A percentile compares a stretch with the other conserved stretches of the same genome.
These are phyloP conservation scores for Musa acuminata DNA, from an alignment of 176 grass and related monocot genomes.

Conservation along the genomic window DNA sequence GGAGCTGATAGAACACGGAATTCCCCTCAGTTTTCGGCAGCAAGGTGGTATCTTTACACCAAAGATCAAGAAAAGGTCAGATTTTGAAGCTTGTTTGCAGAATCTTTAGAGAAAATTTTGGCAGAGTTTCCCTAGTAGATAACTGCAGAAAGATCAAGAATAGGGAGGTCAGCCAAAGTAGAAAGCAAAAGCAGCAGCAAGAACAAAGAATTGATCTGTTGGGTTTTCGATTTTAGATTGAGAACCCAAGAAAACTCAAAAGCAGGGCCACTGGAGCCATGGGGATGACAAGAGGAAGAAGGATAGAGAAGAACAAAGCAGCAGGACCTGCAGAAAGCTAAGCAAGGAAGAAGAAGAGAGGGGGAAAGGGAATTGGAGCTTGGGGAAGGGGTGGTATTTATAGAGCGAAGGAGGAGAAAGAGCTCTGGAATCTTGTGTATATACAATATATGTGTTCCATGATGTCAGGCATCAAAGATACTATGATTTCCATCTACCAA, in stretches of 20 bases:
- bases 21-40: not conserved
- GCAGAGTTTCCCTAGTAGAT: not conserved
- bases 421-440: not conserved
- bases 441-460: no score
- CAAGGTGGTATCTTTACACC: not conserved
- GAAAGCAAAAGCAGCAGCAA: not conserved
- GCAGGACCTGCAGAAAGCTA: not conserved
- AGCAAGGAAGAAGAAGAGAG: not conserved
- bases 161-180: not conserved
- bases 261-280: not conserved
- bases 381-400: not conserved
- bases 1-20: not conserved
- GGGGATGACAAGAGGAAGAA: not conserved
- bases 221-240: not conserved
- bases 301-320: not conserved
- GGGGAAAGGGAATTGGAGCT: constrained; percentile 12
- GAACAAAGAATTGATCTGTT: not conserved
- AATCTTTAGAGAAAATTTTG: not conserved
- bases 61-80: not conserved
- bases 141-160: not conserved
- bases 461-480: no score
- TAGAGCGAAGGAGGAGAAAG: not conserved
- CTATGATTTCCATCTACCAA: no score
- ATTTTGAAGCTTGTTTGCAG: not conserved
- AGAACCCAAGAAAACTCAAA: not conserved